phyloP scores from a whole-genome alignment of 2,329 filamentous ascomycete species.

The Fusarium anthophilum region DNA sequence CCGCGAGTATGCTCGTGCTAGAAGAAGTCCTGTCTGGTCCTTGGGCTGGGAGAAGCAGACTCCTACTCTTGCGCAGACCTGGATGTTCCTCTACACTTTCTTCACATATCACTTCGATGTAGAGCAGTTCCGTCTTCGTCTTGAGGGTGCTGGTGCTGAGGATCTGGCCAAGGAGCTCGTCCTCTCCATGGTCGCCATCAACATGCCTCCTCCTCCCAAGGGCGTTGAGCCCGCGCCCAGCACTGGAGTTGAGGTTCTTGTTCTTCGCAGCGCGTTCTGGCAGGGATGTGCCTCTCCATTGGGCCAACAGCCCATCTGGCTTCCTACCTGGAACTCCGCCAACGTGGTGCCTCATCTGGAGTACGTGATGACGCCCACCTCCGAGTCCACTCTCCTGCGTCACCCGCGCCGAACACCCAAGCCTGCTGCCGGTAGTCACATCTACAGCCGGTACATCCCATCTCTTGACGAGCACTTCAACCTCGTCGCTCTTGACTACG shows the following conservation, averaged over 20 bases:
- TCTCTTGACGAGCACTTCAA: constrained; percentile 78
- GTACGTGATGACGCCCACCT: constrained; percentile 44
- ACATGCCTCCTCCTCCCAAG: constrained; percentile 51
- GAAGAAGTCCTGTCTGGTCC: constrained; percentile 56
- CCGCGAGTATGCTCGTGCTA: constrained; percentile 60
- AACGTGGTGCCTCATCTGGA: constrained; percentile 50
- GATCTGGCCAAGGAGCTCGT: constrained; percentile 47
- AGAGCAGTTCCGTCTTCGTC: constrained; percentile 37
- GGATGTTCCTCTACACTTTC: constrained; percentile 60
- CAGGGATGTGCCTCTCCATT: constrained; percentile 72
- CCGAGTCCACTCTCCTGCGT: constrained; percentile 52
- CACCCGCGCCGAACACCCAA: constrained; percentile 76
- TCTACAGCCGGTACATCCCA: constrained; percentile 81
- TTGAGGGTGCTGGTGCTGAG: constrained; percentile 30
- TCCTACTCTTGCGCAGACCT: constrained; percentile 57
- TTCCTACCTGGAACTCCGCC: constrained; percentile 53
- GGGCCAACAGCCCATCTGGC: constrained; percentile 69
- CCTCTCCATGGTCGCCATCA: constrained; percentile 50
- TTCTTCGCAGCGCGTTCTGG: constrained; percentile 68
- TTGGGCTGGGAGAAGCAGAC: constrained; percentile 52
- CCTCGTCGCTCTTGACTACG: constrained; percentile 73
- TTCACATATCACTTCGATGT: constrained; percentile 47
- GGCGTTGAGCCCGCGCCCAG: constrained; percentile 44
- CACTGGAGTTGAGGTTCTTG: constrained; percentile 48
- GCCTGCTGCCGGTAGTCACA: constrained; percentile 70